Conservation (phyloP, 2,329 filamentous ascomycete genomes). For the Fusarium circinatum region DNA sequence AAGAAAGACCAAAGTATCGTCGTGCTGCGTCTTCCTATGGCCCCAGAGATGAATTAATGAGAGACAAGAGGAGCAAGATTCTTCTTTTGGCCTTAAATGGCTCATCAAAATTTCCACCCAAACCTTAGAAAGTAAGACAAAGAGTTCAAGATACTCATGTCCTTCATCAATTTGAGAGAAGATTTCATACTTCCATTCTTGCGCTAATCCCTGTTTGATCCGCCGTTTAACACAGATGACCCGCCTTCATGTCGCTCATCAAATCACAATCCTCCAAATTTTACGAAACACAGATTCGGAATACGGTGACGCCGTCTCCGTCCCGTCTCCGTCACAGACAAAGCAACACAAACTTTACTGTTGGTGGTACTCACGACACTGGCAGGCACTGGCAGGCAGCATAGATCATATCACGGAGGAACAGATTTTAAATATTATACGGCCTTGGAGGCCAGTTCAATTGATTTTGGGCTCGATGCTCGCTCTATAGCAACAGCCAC, state of each 20-base stretch:
- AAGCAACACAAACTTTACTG: not conserved
- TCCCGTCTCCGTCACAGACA: not conserved
- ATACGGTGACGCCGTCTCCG: not conserved
- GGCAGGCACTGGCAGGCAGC: not conserved
- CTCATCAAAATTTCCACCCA: not conserved
- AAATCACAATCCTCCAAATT: not conserved
- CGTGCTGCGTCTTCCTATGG: not conserved
- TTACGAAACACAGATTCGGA: not conserved
- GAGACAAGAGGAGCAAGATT: not conserved
- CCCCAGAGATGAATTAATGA: not conserved
- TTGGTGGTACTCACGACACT: not conserved
- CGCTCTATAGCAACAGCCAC: slow-evolving; percentile 31
- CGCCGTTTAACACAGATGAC: slow-evolving; percentile 9
- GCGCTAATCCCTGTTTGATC: slow-evolving; percentile 13
- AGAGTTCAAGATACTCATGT: slow-evolving; percentile 21
- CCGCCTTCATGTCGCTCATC: not conserved
- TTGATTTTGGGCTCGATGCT: slow-evolving; percentile 33
- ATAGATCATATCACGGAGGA: not conserved
- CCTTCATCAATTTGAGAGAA: slow-evolving; percentile 30
- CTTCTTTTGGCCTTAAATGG: not conserved
- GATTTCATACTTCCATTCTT: slow-evolving; percentile 24
- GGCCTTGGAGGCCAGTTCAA: slow-evolving; percentile 28
- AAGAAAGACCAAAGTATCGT: not conserved
- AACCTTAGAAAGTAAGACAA: not conserved
- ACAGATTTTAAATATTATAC: not conserved